phyloP scores from a whole-genome alignment of 805 yeast species.

The Sugiyamaella americana region DNA sequence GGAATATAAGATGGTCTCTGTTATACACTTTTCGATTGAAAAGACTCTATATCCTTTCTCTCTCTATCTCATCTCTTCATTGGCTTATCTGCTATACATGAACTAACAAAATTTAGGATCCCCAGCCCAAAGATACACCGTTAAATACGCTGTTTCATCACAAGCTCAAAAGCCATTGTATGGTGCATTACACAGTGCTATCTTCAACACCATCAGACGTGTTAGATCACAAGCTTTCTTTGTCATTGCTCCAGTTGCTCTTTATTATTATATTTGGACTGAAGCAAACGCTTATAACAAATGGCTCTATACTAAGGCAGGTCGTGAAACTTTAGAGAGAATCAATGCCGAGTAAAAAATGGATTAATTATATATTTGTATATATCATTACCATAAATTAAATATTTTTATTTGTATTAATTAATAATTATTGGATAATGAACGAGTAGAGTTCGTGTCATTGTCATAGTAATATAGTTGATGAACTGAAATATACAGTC shows the following conservation, averaged over 20 bases:
- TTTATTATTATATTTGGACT: slow-evolving; percentile 84
- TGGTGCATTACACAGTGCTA: slow-evolving; percentile 76
- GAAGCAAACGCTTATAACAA: slow-evolving; percentile 83
- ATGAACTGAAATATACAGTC: too few species aligned
- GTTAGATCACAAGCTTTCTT: slow-evolving; percentile 76
- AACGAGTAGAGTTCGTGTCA: too few species aligned
- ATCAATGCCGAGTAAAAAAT: slow-evolving; percentile 22
- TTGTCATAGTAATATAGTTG: too few species aligned
- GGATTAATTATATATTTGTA: too few species aligned
- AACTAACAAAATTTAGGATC: slow-evolving; percentile 37
- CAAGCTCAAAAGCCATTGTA: slow-evolving; percentile 88
- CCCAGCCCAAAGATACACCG: slow-evolving; percentile 32
- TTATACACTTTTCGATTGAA: slow-evolving; percentile 18
- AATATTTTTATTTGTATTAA: too few species aligned
- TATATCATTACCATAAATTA: too few species aligned
- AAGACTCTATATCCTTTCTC: slow-evolving; percentile 68
- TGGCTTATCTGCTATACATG: neutral
- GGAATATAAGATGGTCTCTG: neutral
- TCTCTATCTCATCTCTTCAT: neutral
- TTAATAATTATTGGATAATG: too few species aligned
- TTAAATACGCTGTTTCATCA: slow-evolving; percentile 87
- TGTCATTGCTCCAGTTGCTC: slow-evolving; percentile 67
- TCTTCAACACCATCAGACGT: slow-evolving; percentile 94
- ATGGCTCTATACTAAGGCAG: slow-evolving; percentile 94
- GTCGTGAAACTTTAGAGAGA: slow-evolving; percentile 87